Conservation (phyloP, 768 basidiomycete species). For the Phylloporus scabripes region DNA sequence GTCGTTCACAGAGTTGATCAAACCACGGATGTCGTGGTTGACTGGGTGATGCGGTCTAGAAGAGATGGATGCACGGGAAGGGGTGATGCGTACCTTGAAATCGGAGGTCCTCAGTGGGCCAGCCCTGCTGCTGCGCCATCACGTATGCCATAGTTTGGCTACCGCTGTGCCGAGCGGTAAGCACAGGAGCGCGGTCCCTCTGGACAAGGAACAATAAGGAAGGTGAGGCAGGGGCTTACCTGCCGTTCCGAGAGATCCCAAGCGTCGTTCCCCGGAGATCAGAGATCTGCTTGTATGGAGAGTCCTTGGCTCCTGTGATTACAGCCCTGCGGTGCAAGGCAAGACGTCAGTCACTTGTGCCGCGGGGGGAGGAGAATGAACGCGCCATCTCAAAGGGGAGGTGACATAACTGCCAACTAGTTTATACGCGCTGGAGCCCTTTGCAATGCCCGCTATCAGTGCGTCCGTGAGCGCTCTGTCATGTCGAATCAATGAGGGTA, state of each 20-base stretch:
- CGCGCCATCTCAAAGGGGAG: slow-evolving; percentile 82
- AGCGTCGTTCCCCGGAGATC: slow-evolving; percentile 78
- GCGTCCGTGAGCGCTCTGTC: slow-evolving; percentile 83
- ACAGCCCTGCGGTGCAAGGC: slow-evolving; percentile 61
- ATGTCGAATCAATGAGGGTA: slow-evolving; percentile 2
- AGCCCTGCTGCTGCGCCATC: slow-evolving; percentile 85
- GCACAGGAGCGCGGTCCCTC: background rate
- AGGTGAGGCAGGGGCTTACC: slow-evolving; percentile 36
- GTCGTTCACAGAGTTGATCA: slow-evolving; percentile 84
- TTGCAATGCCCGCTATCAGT: slow-evolving; percentile 83
- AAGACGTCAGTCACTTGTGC: background rate
- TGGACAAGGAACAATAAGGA: too few species aligned
- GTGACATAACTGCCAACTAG: slow-evolving; percentile 90
- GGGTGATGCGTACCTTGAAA: slow-evolving; percentile 55
- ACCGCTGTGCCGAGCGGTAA: slow-evolving; percentile 42
- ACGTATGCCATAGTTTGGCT: slow-evolving; percentile 95
- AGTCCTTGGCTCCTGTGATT: slow-evolving; percentile 69
- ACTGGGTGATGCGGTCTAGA: slow-evolving; percentile 36
- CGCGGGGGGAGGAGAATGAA: background rate
- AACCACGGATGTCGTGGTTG: slow-evolving; percentile 73
- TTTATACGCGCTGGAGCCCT: slow-evolving; percentile 82
- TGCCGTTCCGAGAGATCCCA: slow-evolving; percentile 86
- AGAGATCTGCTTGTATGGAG: slow-evolving; percentile 60
- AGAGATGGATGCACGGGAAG: background rate
- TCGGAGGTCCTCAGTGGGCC: slow-evolving; percentile 57